These are phyloP conservation scores for Aspergillus texensis DNA, from an alignment of 2,329 filamentous ascomycete genomes.

Conservation along the genomic window DNA sequence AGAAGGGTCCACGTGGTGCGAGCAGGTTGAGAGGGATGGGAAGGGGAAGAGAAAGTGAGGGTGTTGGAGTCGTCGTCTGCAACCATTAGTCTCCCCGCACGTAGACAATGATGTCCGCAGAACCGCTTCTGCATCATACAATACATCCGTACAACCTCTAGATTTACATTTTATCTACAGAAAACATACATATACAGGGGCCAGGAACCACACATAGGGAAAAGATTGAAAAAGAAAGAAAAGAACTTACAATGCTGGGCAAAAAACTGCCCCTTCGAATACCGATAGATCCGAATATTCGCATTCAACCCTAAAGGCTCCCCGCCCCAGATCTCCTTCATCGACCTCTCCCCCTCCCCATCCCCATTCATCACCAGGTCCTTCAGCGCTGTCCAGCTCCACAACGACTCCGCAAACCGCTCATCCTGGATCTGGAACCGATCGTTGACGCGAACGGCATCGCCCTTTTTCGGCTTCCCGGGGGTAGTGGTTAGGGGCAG, in stretches of 20 bases:
- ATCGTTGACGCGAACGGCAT: slow-evolving; percentile 85
- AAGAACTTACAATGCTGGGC: slow-evolving; percentile 80
- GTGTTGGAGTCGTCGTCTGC: slow-evolving; percentile 85
- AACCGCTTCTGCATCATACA: neutral
- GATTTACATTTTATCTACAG: neutral
- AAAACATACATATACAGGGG: neutral
- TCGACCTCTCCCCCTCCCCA: slow-evolving; percentile 27
- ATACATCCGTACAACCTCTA: neutral
- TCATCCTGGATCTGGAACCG: slow-evolving; percentile 81
- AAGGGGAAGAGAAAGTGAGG: slow-evolving; percentile 59
- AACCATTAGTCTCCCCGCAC: neutral
- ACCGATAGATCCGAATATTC: slow-evolving; percentile 88
- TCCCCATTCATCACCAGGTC: slow-evolving; percentile 53
- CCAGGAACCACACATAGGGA: neutral
- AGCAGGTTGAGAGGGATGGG: slow-evolving; percentile 49
- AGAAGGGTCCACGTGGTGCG: slow-evolving; percentile 90
- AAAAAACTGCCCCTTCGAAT: slow-evolving; percentile 84
- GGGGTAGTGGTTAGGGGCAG: slow-evolving; percentile 78
- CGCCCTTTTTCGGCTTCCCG: slow-evolving; percentile 73
- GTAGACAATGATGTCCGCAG: neutral
- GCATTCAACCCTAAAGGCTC: slow-evolving; percentile 81
- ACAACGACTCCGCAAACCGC: slow-evolving; percentile 72
- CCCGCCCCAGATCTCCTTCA: slow-evolving; percentile 68
- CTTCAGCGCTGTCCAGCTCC: slow-evolving; percentile 74
- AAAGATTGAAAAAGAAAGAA: slow-evolving; percentile 1